Conservation (phyloP, 176 grass and related monocot species). For the Oryza punctata region DNA sequence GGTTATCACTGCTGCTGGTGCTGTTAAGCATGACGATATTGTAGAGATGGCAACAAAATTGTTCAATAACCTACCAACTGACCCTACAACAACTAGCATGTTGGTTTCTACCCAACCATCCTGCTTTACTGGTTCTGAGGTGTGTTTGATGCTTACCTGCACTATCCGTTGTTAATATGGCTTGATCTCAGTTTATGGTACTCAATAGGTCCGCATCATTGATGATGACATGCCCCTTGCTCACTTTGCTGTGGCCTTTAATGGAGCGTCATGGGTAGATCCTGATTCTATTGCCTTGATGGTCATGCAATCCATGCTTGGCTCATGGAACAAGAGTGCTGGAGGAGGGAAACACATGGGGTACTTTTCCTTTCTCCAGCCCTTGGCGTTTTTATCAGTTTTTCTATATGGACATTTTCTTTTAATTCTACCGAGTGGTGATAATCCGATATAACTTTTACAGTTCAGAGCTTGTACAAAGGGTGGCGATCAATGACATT, state of each 20-base stretch:
- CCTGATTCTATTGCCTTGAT: conserved; percentile 97
- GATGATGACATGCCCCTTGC: conserved; percentile 96
- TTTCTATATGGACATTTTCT: not conserved
- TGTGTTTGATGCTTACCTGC: conserved; percentile 19
- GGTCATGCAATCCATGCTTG: conserved; percentile 98
- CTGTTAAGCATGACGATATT: conserved; percentile 90
- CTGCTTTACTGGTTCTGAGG: conserved; percentile 95
- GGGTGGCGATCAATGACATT: conserved; percentile 89
- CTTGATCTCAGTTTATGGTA: conserved; percentile 17
- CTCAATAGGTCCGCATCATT: conserved; percentile 76
- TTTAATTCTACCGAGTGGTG: not conserved
- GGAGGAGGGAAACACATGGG: conserved; percentile 92
- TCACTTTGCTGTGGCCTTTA: conserved; percentile 96
- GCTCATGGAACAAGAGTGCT: conserved; percentile 86
- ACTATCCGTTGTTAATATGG: not conserved
- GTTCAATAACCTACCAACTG: conserved; percentile 70
- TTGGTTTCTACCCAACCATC: conserved; percentile 76
- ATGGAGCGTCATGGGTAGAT: conserved; percentile 80
- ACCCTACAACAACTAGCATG: conserved; percentile 74
- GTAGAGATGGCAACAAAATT: conserved; percentile 75
- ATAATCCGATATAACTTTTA: conserved; percentile 4
- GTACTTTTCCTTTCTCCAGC: conserved; percentile 38
- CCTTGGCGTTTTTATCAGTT: not conserved
- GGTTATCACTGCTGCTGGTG: conserved; percentile 90
- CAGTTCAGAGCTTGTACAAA: conserved; percentile 97